A percentile compares a stretch with the other conserved stretches of the same genome.
These are phyloP conservation scores for Senna tora DNA, from an alignment of 306 rosid genomes.

Conservation along the genomic window DNA sequence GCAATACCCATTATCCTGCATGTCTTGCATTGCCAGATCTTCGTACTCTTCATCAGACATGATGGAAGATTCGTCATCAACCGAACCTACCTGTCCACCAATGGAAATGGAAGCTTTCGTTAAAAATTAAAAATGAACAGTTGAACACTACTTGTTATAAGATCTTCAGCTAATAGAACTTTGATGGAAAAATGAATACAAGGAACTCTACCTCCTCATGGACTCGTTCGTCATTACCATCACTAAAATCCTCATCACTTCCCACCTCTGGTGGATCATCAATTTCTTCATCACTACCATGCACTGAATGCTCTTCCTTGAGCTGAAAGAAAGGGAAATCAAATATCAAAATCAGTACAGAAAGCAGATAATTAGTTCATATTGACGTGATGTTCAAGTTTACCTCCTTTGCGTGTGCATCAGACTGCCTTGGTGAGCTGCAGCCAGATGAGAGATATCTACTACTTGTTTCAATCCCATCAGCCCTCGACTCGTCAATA, in stretches of 20 bases:
- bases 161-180: no score
- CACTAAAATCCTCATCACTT: slow-evolving; percentile 79
- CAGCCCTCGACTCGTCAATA: slow-evolving; percentile 73
- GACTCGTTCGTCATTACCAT: slow-evolving; percentile 48
- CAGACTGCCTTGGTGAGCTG: slow-evolving; percentile 75
- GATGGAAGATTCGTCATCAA: slow-evolving; percentile 76
- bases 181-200: background rate
- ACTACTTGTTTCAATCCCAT: slow-evolving; percentile 70
- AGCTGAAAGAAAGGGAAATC: slow-evolving; percentile 43
- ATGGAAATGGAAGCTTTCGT: background rate
- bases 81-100: slow-evolving; percentile 64
- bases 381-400: background rate
- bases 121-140: no score
- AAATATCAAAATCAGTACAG: background rate
- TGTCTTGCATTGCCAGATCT: slow-evolving; percentile 75
- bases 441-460: slow-evolving; percentile 73
- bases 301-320: slow-evolving; percentile 70
- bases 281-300: slow-evolving; percentile 83
- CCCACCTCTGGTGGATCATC: slow-evolving; percentile 65
- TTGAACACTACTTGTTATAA: no score
- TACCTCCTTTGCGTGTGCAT: slow-evolving; percentile 80
- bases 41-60: slow-evolving; percentile 84
- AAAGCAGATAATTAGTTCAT: slow-evolving; percentile 5
- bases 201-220: slow-evolving; percentile 64
- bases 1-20: slow-evolving; percentile 56